phyloP scores from a whole-genome alignment of 768 basidiomycete species.

The Tylopilus rubrobrunneus region DNA sequence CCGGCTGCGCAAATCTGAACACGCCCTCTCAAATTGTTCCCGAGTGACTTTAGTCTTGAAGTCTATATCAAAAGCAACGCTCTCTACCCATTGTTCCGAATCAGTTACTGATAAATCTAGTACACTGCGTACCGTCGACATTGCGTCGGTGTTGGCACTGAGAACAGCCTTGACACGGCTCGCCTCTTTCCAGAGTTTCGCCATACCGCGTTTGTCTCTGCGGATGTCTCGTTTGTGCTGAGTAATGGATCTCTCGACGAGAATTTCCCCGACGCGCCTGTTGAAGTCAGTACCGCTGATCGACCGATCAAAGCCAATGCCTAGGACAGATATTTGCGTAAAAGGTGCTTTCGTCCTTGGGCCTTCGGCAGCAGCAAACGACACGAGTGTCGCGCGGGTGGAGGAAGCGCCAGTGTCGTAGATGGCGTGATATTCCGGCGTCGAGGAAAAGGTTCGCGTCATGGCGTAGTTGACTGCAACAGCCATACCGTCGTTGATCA shows the following conservation, averaged over 20 bases:
- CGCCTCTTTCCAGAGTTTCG: slow-evolving; percentile 93
- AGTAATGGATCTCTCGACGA: slow-evolving; percentile 69
- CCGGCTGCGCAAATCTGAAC: slow-evolving; percentile 69
- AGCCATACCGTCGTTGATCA: slow-evolving; percentile 91
- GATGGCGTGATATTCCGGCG: slow-evolving; percentile 80
- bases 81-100: slow-evolving; percentile 61
- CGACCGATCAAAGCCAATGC: slow-evolving; percentile 74
- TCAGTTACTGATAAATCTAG: background rate
- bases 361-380: slow-evolving; percentile 51
- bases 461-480: slow-evolving; percentile 99
- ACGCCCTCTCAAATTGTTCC: slow-evolving; percentile 72
- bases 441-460: slow-evolving; percentile 77
- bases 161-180: slow-evolving; percentile 86
- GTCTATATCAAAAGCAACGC: slow-evolving; percentile 86
- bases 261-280: slow-evolving; percentile 72
- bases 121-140: slow-evolving; percentile 52
- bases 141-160: slow-evolving; percentile 86
- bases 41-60: slow-evolving; percentile 78
- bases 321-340: slow-evolving; percentile 74
- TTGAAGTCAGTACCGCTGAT: slow-evolving; percentile 83
- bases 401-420: slow-evolving; percentile 92
- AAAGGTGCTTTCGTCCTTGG: slow-evolving; percentile 46
- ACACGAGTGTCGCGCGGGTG: slow-evolving; percentile 72
- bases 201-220: slow-evolving; percentile 79
- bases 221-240: slow-evolving; percentile 68